These are phyloP conservation scores for Colletotrichum chlorophyti DNA, from an alignment of 2,329 filamentous ascomycete species.

Conservation along the genomic window DNA sequence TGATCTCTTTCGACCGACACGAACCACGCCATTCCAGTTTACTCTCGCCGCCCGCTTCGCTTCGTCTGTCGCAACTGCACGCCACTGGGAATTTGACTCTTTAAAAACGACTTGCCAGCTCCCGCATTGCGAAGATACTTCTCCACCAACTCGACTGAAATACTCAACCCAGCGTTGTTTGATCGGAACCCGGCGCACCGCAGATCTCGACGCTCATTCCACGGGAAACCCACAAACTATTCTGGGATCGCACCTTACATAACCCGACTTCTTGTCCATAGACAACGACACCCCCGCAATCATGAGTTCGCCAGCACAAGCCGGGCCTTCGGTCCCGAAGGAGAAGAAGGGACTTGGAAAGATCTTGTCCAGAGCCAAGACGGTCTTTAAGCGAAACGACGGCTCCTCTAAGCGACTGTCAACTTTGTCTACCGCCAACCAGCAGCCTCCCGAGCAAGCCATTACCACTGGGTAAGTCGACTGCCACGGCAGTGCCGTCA, in stretches of 20 bases:
- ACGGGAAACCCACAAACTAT: slow-evolving; percentile 6
- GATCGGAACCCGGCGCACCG: slow-evolving; percentile 5
- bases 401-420: slow-evolving; percentile 32
- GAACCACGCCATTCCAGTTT: too few relatives aligned
- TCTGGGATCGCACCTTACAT: slow-evolving; percentile 1
- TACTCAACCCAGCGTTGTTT: slow-evolving; percentile 2
- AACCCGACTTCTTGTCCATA: not conserved
- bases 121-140: not conserved
- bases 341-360: slow-evolving; percentile 56
- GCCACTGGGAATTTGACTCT: too few relatives aligned
- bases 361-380: slow-evolving; percentile 56
- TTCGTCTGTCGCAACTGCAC: too few relatives aligned
- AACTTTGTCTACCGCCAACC: slow-evolving; percentile 12
- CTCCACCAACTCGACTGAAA: not conserved
- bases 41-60: too few relatives aligned
- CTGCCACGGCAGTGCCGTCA: too few relatives aligned
- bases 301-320: slow-evolving; percentile 53
- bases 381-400: slow-evolving; percentile 54
- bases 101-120: not conserved
- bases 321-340: slow-evolving; percentile 41
- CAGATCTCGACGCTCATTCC: slow-evolving; percentile 1
- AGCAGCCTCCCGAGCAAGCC: slow-evolving; percentile 18
- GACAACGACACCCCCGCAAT: slow-evolving; percentile 9
- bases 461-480: slow-evolving; percentile 22
- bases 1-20: too few relatives aligned